These are phyloP conservation scores for Ogataea minuta DNA, from an alignment of 805 yeast species.

Conservation along the genomic window DNA sequence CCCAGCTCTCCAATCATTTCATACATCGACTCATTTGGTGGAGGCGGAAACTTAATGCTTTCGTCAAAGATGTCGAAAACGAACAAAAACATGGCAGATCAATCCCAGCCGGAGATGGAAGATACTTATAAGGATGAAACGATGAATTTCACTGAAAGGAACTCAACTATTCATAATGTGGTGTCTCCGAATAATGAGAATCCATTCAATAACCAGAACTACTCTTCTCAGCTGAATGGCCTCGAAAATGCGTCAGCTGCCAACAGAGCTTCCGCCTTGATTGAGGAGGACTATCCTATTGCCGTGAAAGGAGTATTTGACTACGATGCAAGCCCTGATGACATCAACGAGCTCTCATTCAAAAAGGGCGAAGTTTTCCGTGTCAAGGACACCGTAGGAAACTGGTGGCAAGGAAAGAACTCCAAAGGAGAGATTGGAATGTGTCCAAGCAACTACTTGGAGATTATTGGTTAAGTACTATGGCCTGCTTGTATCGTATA, in stretches of 20 bases:
- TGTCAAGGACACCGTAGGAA: slow-evolving; percentile 89
- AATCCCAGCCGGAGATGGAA: slow-evolving; percentile 12
- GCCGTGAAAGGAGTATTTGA: slow-evolving; percentile 83
- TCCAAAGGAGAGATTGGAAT: slow-evolving; percentile 91
- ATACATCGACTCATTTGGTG: slow-evolving; percentile 79
- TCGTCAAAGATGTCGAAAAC: slow-evolving; percentile 18
- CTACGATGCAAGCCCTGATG: slow-evolving; percentile 88
- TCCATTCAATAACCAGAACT: slow-evolving; percentile 24
- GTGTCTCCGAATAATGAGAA: slow-evolving; percentile 13
- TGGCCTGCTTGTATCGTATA: background rate
- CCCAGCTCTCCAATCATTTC: slow-evolving; percentile 84
- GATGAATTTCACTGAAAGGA: slow-evolving; percentile 7
- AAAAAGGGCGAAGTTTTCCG: slow-evolving; percentile 87
- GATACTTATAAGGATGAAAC: slow-evolving; percentile 20
- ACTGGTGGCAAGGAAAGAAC: slow-evolving; percentile 98
- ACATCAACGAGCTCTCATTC: slow-evolving; percentile 88
- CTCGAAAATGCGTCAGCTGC: slow-evolving; percentile 34
- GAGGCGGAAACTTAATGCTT: slow-evolving; percentile 34
- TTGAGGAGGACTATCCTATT: slow-evolving; percentile 62
- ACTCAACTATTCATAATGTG: slow-evolving; percentile 3
- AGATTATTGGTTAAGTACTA: slow-evolving; percentile 47
- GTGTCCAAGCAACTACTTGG: slow-evolving; percentile 93
- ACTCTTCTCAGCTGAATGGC: slow-evolving; percentile 38
- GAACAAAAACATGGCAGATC: slow-evolving; percentile 8
- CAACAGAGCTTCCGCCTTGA: slow-evolving; percentile 17